A percentile compares a stretch with the other conserved stretches of the same genome.
phyloP scores from a whole-genome alignment of 352 stramenopile genomes.

The Pythium dissotocum region DNA sequence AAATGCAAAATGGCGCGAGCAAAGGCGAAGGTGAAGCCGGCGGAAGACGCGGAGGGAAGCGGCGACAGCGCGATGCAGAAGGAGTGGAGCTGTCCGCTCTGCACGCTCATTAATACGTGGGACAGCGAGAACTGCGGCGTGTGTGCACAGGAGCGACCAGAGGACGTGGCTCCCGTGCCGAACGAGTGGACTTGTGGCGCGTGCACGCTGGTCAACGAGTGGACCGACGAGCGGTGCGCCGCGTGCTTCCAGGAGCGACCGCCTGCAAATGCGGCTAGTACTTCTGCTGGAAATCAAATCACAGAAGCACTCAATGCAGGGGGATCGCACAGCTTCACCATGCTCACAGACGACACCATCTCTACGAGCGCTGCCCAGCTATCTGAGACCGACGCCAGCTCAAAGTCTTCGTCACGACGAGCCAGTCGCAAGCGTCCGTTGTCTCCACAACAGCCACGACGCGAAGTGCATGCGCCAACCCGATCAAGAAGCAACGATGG shows the following conservation, averaged over 20 bases:
- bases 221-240: conserved; percentile 6
- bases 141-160: conserved; percentile 46
- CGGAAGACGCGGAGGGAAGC: not conserved
- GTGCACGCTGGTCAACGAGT: conserved; percentile 25
- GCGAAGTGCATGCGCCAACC: not conserved
- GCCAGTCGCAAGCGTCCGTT: conserved; percentile 6
- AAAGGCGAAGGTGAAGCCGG: not conserved
- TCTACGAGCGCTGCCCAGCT: not conserved
- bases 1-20: conserved; percentile 16
- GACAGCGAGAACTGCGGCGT: conserved; percentile 47
- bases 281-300: not conserved
- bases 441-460: not conserved
- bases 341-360: not conserved
- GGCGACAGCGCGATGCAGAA: conserved; percentile 5
- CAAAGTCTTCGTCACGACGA: not conserved
- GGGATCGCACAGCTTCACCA: not conserved
- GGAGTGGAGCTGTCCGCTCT: conserved; percentile 73
- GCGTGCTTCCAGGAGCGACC: conserved; percentile 23
- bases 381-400: not conserved
- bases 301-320: not conserved
- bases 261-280: not conserved
- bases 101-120: conserved; percentile 62
- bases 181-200: conserved; percentile 12
- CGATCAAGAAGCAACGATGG: not conserved
- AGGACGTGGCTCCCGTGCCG: conserved; percentile 16